phyloP scores from a whole-genome alignment of 2,329 filamentous ascomycete genomes.

The Akanthomyces muscarius region DNA sequence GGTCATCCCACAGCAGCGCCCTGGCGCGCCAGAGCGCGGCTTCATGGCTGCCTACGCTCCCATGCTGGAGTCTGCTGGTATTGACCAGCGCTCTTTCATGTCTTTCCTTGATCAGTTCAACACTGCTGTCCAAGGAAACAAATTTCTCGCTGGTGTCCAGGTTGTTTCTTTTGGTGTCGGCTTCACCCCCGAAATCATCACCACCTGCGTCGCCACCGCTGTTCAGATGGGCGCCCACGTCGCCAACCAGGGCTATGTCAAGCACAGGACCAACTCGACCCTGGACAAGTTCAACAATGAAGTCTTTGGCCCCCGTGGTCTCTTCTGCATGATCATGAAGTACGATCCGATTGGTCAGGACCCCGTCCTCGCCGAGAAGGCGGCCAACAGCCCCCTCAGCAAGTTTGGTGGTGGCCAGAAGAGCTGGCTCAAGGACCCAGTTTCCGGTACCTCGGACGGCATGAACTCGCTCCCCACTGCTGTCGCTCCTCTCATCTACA shows the following conservation, averaged over 20 bases:
- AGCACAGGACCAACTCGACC: constrained; percentile 18
- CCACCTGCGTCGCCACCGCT: constrained; percentile 16
- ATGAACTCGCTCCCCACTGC: constrained; percentile 13
- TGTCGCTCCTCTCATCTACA: constrained; percentile 17
- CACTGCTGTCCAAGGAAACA: constrained; percentile 19
- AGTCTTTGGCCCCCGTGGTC: constrained; percentile 17
- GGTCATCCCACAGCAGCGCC: constrained; percentile 18
- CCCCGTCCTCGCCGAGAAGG: constrained; percentile 3
- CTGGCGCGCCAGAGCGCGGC: constrained; percentile 17
- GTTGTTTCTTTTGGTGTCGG: constrained; percentile 19
- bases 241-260: constrained; percentile 18
- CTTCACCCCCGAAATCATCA: constrained; percentile 18
- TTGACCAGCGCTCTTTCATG: constrained; percentile 18
- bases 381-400: background rate
- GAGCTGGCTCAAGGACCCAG: constrained; percentile 13
- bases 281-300: constrained; percentile 19
- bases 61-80: constrained; percentile 13
- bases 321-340: constrained; percentile 20
- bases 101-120: constrained; percentile 17
- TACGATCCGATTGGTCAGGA: constrained; percentile 17
- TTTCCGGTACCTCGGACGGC: constrained; percentile 16
- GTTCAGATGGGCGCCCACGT: constrained; percentile 17
- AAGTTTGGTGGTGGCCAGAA: constrained; percentile 10
- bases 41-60: constrained; percentile 19
- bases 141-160: constrained; percentile 17